Evolutionary conservation across 2,329 filamentous ascomycete species (phyloP), one percentile per base, ranked within the genome.

Genomic region (Eurotiales sp.): DNA sequence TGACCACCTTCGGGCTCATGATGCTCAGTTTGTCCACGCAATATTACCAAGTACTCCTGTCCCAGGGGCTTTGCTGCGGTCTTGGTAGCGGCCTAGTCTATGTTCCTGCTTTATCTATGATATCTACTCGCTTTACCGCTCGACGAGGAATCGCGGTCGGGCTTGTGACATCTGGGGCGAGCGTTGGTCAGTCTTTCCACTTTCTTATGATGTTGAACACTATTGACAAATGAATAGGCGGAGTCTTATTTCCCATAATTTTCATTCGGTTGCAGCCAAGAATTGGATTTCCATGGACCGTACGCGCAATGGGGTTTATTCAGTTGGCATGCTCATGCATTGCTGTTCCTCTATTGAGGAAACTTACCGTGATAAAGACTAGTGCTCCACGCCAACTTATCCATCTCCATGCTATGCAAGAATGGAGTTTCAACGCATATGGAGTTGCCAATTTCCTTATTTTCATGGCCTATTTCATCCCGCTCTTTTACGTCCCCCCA

Each of bases 241-340:
- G 80, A 22, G 64, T 83, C 6, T 64, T 82, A 6, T 84, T 81
- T 56, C 80, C 81, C 0, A 72, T 79, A 51, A 68, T 74, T 60
- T 70, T 73, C 55, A n/a, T n/a, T n/a, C n/a, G n/a, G n/a, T n/a
- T n/a, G n/a, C n/a, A n/a, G n/a, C 61, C 66, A 43, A 58, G 69
- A 51, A 46, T 74, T 15, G 80, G 81, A 1, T 83, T 82, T 52
- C 69, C 70, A 12, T 84, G 80, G 81, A 74, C 80, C 0, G 81
- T 84, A 3, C 73, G 86, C 5, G 77, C 82, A 6, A 72, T 87
- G 0, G 85, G 77, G 0, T 86, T 89, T 59, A 76, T n/a, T n/a
- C 90, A 25, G 78, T 64, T 0, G 72, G 62, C 15, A 70, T 69
- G 8, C 65, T 66, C 36, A n/a, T n/a, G n/a, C n/a, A n/a, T n/a